phyloP scores from a whole-genome alignment of 768 basidiomycete species.

The Boletus vermiculosoides region DNA sequence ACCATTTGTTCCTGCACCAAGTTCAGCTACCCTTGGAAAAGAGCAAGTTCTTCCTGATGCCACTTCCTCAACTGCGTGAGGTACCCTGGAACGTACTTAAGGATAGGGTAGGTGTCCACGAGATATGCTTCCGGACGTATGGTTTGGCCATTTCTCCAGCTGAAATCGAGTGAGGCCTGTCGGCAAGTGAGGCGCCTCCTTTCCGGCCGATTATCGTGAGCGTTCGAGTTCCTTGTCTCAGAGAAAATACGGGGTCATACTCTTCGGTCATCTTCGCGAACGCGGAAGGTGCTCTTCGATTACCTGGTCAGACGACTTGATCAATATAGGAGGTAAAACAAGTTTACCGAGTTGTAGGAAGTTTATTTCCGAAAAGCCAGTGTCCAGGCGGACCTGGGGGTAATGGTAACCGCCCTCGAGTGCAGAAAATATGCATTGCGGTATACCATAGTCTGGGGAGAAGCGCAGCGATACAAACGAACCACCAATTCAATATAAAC shows the following conservation, averaged over 20 bases:
- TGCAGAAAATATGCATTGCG: too few species aligned
- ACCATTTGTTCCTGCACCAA: conserved; percentile 5
- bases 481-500: too few species aligned
- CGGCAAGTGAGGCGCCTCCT: conserved; percentile 33
- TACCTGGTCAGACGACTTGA: background rate
- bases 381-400: too few species aligned
- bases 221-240: conserved; percentile 42
- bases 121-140: background rate
- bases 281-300: conserved; percentile 13
- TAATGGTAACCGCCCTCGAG: too few species aligned
- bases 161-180: conserved; percentile 37
- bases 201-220: conserved; percentile 32
- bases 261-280: conserved; percentile 57
- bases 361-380: too few species aligned
- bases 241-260: conserved; percentile 59
- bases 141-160: conserved; percentile 25
- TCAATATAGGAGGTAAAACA: too few species aligned
- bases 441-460: too few species aligned
- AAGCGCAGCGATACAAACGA: too few species aligned
- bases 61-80: conserved; percentile 3
- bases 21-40: conserved; percentile 7
- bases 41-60: conserved; percentile 10
- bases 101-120: conserved; percentile 8
- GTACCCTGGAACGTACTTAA: conserved; percentile 7
- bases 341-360: too few species aligned